Evolutionary conservation across 2,329 filamentous ascomycete species (phyloP).

Genomic region (Elsinoe arachidis): DNA sequence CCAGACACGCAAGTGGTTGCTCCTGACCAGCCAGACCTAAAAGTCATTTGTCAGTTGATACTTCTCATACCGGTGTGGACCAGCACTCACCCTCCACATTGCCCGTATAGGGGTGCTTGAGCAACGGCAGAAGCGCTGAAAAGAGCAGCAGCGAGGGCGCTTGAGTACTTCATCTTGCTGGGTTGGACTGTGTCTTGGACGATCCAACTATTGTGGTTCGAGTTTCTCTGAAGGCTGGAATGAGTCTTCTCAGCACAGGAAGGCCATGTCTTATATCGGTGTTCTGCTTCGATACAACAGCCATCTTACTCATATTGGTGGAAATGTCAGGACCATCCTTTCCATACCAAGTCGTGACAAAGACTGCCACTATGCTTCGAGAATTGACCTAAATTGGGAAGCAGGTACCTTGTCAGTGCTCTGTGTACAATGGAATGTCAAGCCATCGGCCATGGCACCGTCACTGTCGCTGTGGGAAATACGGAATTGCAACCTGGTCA

Average conservation of each 20-base stretch:
- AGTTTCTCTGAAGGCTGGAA: background rate
- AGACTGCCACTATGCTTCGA: background rate
- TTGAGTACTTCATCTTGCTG: background rate
- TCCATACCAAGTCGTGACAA: background rate
- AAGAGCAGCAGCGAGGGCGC: background rate
- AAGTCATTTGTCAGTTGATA: background rate
- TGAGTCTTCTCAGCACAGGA: background rate
- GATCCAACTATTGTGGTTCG: background rate
- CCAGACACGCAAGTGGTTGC: conserved; percentile 19
- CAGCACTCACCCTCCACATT: background rate
- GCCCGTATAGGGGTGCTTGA: background rate
- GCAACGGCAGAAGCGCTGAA: background rate
- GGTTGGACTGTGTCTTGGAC: no score
- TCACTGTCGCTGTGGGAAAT: background rate
- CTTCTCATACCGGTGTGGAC: background rate
- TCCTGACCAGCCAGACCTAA: conserved; percentile 15
- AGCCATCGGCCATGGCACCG: no score
- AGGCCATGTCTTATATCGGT: background rate
- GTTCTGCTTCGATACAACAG: background rate
- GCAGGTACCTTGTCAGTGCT: background rate
- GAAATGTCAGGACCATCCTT: background rate
- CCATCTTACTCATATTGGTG: background rate
- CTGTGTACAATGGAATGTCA: background rate
- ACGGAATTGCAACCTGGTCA: background rate
- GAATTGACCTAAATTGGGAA: background rate